Evolutionary conservation across 805 yeast genomes (phyloP).

Genomic region (Clavispora santaluciae): DNA sequence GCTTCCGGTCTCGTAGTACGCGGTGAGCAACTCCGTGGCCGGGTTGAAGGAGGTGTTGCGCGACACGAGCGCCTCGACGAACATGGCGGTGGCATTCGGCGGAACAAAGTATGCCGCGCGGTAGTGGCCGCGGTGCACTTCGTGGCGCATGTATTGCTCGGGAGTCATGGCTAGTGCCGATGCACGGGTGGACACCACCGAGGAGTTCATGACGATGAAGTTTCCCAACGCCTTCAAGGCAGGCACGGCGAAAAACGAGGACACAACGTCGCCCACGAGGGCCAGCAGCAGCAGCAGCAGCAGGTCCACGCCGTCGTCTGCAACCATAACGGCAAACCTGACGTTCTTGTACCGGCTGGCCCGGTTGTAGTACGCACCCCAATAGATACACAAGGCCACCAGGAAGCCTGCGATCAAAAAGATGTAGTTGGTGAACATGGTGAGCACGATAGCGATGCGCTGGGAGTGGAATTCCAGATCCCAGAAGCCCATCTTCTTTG

Average conservation of each 20-base stretch:
- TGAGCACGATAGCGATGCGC: conserved; percentile 18
- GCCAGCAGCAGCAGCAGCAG: conserved; percentile 18
- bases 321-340: conserved; percentile 23
- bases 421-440: conserved; percentile 22
- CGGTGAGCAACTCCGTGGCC: conserved; percentile 18
- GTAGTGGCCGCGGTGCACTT: conserved; percentile 28
- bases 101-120: conserved; percentile 27
- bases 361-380: conserved; percentile 28
- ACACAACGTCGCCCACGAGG: conserved; percentile 21
- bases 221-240: conserved; percentile 19
- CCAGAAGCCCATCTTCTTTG: conserved; percentile 23
- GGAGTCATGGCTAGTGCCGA: conserved; percentile 17
- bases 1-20: conserved; percentile 29
- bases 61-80: conserved; percentile 17
- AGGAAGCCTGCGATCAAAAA: conserved; percentile 20
- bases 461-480: conserved; percentile 23
- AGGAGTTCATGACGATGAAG: conserved; percentile 20
- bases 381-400: conserved; percentile 24
- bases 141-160: conserved; percentile 23
- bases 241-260: conserved; percentile 18
- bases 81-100: conserved; percentile 23
- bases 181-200: conserved; percentile 17
- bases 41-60: conserved; percentile 16
- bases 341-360: conserved; percentile 17
- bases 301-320: conserved; percentile 15